phyloP scores from a whole-genome alignment of 2,329 filamentous ascomycete species.

The Corinectria fuckeliana region DNA sequence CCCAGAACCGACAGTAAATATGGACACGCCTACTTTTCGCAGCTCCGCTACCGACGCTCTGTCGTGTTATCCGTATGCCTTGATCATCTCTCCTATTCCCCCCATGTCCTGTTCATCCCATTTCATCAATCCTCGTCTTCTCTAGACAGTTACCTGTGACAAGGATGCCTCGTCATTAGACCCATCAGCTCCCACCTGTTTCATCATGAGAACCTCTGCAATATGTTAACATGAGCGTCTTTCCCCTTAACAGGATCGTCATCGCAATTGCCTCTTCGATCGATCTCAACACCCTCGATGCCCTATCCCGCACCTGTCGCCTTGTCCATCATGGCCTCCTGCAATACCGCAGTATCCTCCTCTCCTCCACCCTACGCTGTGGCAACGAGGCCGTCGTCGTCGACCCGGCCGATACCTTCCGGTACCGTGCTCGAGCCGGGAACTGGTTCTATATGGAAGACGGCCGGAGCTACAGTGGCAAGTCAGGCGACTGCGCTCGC shows the following conservation, averaged over 20 bases:
- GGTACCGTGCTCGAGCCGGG: constrained; percentile 62
- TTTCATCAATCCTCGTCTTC: background rate
- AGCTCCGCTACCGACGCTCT: constrained; percentile 36
- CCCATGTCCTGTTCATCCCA: background rate
- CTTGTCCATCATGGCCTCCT: constrained; percentile 79
- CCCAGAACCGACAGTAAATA: constrained; percentile 32
- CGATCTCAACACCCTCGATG: constrained; percentile 87
- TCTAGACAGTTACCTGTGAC: background rate
- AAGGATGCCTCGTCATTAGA: constrained; percentile 24
- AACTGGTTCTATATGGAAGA: constrained; percentile 68
- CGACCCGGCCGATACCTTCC: constrained; percentile 61
- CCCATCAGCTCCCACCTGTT: background rate
- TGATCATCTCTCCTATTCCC: background rate
- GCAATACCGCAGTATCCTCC: constrained; percentile 76
- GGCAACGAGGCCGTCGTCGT: constrained; percentile 69
- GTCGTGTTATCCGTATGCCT: constrained; percentile 38
- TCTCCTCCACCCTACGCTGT: constrained; percentile 80
- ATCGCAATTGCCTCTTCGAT: constrained; percentile 76
- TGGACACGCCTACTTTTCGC: constrained; percentile 35
- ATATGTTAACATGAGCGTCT: constrained; percentile 14
- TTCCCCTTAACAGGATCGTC: constrained; percentile 68
- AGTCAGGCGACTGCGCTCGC: constrained; percentile 79
- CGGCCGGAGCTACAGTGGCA: constrained; percentile 63
- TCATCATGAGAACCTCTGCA: constrained; percentile 19
- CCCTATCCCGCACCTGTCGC: constrained; percentile 81